Evolutionary conservation across 805 yeast species (phyloP).

Genomic region (Saccharomycopsis capsularis): DNA sequence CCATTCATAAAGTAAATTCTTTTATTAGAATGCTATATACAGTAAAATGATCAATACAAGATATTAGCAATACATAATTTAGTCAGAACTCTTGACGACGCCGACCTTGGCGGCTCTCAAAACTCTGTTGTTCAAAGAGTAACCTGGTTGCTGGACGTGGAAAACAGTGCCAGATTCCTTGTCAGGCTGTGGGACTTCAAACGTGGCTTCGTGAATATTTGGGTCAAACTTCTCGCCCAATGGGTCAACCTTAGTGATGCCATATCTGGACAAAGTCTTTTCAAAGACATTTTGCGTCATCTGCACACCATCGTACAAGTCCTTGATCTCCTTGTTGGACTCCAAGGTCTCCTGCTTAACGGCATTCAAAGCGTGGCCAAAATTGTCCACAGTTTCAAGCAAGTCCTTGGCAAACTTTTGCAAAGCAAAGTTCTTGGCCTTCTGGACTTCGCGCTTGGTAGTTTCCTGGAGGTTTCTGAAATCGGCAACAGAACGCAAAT

Average conservation of each 20-base stretch:
- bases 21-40: no score
- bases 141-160: constrained; percentile 89
- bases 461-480: constrained; percentile 89
- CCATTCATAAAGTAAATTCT: no score
- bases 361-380: constrained; percentile 74
- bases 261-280: constrained; percentile 75
- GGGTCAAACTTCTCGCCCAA: constrained; percentile 84
- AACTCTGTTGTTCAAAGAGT: constrained; percentile 77
- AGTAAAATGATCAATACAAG: no score
- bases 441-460: constrained; percentile 78
- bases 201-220: constrained; percentile 86
- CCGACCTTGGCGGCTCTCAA: constrained; percentile 96
- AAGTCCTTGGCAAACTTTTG: constrained; percentile 89
- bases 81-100: constrained; percentile 57
- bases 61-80: no score
- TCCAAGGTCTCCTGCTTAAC: constrained; percentile 57
- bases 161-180: constrained; percentile 90
- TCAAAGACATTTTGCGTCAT: constrained; percentile 86
- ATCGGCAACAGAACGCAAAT: constrained; percentile 80
- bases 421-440: constrained; percentile 83
- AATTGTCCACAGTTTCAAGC: constrained; percentile 84
- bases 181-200: constrained; percentile 78
- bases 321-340: constrained; percentile 57
- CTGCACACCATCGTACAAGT: constrained; percentile 78
- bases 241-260: constrained; percentile 75